These are phyloP conservation scores for Phyllosticta citriasiana DNA, from an alignment of 2,329 filamentous ascomycete genomes.

Conservation along the genomic window DNA sequence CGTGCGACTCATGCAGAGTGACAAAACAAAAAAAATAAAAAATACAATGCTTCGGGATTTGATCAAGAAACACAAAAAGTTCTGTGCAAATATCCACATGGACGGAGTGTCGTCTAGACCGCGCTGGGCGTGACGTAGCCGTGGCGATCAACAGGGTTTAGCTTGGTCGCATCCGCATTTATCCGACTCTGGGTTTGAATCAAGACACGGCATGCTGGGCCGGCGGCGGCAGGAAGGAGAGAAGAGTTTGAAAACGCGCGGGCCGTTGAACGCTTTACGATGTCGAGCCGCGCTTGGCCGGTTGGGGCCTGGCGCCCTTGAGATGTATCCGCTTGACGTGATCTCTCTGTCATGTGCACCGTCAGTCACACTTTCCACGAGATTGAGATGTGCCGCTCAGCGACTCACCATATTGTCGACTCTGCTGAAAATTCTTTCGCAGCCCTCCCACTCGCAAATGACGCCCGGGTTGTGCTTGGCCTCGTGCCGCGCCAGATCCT, in stretches of 20 bases:
- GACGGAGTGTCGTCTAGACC: neutral
- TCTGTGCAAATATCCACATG: neutral
- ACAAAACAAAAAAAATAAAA: neutral
- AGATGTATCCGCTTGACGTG: conserved; percentile 32
- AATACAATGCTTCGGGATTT: neutral
- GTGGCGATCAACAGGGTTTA: neutral
- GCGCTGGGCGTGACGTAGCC: neutral
- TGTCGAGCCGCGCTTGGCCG: conserved; percentile 9
- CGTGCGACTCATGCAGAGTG: conserved; percentile 4
- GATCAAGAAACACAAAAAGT: neutral
- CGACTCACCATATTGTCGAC: conserved; percentile 50
- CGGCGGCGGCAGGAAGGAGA: neutral
- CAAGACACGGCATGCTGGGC: neutral
- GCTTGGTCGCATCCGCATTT: neutral
- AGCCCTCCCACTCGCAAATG: conserved; percentile 48
- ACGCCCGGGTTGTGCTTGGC: conserved; percentile 54
- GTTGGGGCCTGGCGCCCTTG: conserved; percentile 15
- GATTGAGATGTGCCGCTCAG: neutral
- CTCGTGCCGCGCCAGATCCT: conserved; percentile 51
- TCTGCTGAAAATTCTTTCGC: conserved; percentile 48
- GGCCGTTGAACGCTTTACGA: neutral
- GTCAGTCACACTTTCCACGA: neutral
- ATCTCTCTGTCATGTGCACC: conserved; percentile 21
- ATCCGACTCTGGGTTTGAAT: conserved; percentile 7
- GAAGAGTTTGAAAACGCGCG: neutral